Evolutionary conservation across 1,284 basidiomycete species (phyloP), one percentile per base, ranked within the genome.

Genomic region (Cutaneotrichosporon cavernicola): DNA sequence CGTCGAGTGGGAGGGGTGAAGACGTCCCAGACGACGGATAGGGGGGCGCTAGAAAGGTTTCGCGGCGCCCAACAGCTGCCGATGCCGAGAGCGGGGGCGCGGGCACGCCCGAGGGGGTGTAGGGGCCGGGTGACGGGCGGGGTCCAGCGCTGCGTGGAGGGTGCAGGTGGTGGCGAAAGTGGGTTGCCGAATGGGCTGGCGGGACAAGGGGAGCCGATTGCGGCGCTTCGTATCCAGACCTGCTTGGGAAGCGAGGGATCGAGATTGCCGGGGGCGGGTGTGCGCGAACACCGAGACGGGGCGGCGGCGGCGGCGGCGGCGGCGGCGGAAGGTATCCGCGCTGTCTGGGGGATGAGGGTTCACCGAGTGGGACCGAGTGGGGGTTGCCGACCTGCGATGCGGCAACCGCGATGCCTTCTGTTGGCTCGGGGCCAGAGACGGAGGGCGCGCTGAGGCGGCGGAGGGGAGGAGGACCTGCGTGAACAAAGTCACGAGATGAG

Each of bases 1-100:
- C 74, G 66, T 66, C 69, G 52, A 61, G 61, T 49, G 55, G 49
- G 46, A 51, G 59, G 21, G 57, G 56, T 8, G 65, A 63, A 7
- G 69, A 70, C 9, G 70, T 67, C 11, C 69, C 66, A 8, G 72
- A 74, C 14, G 62, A 36, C 2, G 58, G 47, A 5, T 62, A 62
- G 4, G 61, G 61, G 2, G 61, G 61, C 6, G 61, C 61, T 22
- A 62, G 55, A 32, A 56, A 53, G 49, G 40, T 62, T 57, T 43
- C 61, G 30, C 61, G 61, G 32, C 46, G 61, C 55, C 31, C 50
- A 31, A 22, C 49, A n/a, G 30, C 47, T 22, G 55, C 55, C 11
- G 55, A 58, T 38, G 46, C 46, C 43, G 57, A 50, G 18, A 50
- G 57, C 7, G 57, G 46, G 11, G 57, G 56, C 5, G 21, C 40